phyloP scores from a whole-genome alignment of 2,329 filamentous ascomycete species.

The Ophiosphaerella herpotricha region DNA sequence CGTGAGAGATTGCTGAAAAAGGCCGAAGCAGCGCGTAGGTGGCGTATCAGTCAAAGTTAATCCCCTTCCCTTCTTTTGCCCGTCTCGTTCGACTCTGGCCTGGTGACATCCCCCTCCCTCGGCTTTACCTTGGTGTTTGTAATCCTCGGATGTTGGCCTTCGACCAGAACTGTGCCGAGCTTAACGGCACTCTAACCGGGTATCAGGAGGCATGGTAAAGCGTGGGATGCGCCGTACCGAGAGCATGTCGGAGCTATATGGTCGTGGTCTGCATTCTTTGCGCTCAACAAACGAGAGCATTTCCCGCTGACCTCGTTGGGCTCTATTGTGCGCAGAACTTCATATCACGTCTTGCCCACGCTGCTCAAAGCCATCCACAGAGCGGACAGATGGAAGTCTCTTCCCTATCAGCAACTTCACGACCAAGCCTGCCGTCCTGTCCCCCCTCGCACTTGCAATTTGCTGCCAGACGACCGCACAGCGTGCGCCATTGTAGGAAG shows the following conservation, averaged over 20 bases:
- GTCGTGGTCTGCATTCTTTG: slow-evolving; percentile 3
- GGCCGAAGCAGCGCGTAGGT: too few relatives aligned
- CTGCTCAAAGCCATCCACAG: slow-evolving; percentile 32
- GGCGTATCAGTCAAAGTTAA: too few relatives aligned
- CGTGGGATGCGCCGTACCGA: slow-evolving; percentile 23
- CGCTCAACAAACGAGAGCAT: slow-evolving; percentile 5
- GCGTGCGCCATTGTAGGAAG: slow-evolving; percentile 37
- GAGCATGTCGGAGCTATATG: slow-evolving; percentile 23
- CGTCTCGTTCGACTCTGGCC: too few relatives aligned
- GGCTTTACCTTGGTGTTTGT: slow-evolving; percentile 1
- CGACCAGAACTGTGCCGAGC: slow-evolving; percentile 31
- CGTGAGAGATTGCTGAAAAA: too few relatives aligned
- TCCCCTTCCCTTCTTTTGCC: background rate
- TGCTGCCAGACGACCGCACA: slow-evolving; percentile 23
- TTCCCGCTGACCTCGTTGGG: slow-evolving; percentile 31
- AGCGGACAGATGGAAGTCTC: slow-evolving; percentile 45
- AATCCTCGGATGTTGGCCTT: slow-evolving; percentile 29
- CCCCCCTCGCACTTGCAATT: slow-evolving; percentile 23
- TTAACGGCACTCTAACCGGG: slow-evolving; percentile 26
- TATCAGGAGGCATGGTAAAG: slow-evolving; percentile 9
- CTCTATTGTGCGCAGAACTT: slow-evolving; percentile 46
- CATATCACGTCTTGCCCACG: slow-evolving; percentile 40
- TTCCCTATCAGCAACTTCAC: slow-evolving; percentile 31
- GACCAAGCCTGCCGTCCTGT: slow-evolving; percentile 23
- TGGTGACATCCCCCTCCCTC: background rate